These are phyloP conservation scores for Nymphaea colorata DNA, from an alignment of 164 flowering plant genomes.

Conservation along the genomic window DNA sequence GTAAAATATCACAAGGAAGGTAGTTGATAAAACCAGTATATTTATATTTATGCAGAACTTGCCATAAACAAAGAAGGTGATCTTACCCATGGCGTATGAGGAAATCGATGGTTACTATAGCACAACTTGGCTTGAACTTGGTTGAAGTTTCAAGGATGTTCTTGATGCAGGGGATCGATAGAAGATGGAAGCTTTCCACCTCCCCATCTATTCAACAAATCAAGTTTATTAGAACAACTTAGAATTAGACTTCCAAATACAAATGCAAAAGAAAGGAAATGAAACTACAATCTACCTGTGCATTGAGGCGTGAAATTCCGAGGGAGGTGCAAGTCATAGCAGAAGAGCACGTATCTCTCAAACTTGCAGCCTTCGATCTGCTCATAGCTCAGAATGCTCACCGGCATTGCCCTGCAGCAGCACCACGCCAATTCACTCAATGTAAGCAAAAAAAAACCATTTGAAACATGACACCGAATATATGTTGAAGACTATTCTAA, in stretches of 20 bases:
- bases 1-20: background rate
- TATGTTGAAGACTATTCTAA: background rate
- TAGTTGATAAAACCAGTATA: background rate
- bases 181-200: constrained; percentile 1
- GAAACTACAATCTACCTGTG: background rate
- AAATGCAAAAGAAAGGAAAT: background rate
- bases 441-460: background rate
- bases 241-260: background rate
- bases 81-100: constrained; percentile 1
- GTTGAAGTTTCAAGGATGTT: background rate
- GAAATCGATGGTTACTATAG: constrained; percentile 1
- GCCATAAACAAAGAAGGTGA: too few species aligned
- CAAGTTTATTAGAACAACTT: background rate
- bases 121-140: constrained; percentile 2
- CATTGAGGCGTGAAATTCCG: background rate
- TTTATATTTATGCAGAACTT: background rate
- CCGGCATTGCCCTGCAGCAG: background rate
- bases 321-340: constrained; percentile 1
- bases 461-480: too few species aligned
- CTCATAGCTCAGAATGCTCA: constrained; percentile 1
- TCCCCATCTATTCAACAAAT: background rate
- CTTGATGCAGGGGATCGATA: background rate
- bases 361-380: background rate
- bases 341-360: constrained; percentile 1
- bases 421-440: too few species aligned